Conservation (phyloP, 2,329 filamentous ascomycete genomes). For the Fusarium decemcellulare region DNA sequence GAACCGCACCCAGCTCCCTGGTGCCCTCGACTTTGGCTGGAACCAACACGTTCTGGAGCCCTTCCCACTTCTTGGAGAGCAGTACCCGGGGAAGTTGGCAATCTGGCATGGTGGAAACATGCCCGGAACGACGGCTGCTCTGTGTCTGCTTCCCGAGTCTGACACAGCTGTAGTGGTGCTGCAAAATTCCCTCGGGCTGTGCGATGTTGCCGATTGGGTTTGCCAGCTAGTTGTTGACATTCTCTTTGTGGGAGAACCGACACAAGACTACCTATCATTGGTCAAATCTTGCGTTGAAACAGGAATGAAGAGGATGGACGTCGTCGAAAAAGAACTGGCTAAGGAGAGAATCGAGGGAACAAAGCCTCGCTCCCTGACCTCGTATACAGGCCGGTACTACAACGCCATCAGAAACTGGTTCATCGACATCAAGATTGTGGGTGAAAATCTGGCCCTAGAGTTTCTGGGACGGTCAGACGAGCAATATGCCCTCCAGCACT, state of each 20-base stretch:
- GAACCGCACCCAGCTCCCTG: not conserved
- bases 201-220: not conserved
- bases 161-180: not conserved
- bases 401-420: not conserved
- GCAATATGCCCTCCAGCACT: not conserved
- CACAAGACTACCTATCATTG: not conserved
- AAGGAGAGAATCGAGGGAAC: not conserved
- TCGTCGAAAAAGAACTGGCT: not conserved
- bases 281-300: not conserved
- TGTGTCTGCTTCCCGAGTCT: not conserved
- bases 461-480: not conserved
- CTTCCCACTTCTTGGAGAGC: not conserved
- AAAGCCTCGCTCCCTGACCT: not conserved
- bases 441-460: not conserved
- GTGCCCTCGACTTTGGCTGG: not conserved
- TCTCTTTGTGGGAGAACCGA: too few species aligned
- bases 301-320: not conserved
- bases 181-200: slow-evolving; percentile 1
- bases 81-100: not conserved
- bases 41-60: not conserved
- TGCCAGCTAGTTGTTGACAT: not conserved
- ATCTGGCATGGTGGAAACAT: slow-evolving; percentile 6
- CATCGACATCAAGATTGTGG: not conserved
- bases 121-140: not conserved
- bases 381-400: not conserved